Base-by-base conservation (phyloP, 352 stramenopile genomes). In the Phytophthora idaei region DNA sequence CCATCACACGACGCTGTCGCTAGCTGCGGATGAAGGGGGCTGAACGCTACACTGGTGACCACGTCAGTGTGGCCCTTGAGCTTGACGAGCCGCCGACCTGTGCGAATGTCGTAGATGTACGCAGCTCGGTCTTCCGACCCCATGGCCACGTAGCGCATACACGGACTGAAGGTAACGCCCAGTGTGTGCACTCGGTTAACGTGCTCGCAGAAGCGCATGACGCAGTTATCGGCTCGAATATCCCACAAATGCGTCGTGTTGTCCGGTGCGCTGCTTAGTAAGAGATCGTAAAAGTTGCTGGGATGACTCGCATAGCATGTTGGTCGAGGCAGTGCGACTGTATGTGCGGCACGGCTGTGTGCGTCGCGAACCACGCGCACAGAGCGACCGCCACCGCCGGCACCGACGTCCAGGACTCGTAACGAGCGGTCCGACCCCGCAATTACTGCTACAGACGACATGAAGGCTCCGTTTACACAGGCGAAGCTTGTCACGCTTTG, bases 101-200 rank as follows among this genome's bases (percentile, higher is more conserved):
- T 96, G 50, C 89, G 87, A 50, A 97, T 77, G 58, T 97, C 90
- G 74, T 97, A 97, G 45, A 97, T 53, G 64, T 95, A 96, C 10
- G 78, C 73, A 7, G 73, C 61, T 4, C 90, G 82, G 58, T 97
- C 91, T 71, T 97, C 90, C 1, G 85, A 96, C 37, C 91, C 91
- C 3, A 83, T 93, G 6, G 89, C 89, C 21, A 97, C 74, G 67
- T 96, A 97, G 15, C 91, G 86, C 87, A 96, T 95, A 74, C 91
- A 97, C 3, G 90, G 91, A 50, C 85, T 95, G 61, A 97, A 97
- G 12, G 83, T 77, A 34, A 84, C 66, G 6, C 84, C 83, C 2
- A 96, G 54, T 5, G 69, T 61, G 29, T 97, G 89, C 14, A 93
- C 83, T 53, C 87, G 85, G 72, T 97, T 96, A 15, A 87, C 68